These are phyloP conservation scores for Cicer judaicum DNA, from an alignment of 306 rosid species.

Conservation along the genomic window DNA sequence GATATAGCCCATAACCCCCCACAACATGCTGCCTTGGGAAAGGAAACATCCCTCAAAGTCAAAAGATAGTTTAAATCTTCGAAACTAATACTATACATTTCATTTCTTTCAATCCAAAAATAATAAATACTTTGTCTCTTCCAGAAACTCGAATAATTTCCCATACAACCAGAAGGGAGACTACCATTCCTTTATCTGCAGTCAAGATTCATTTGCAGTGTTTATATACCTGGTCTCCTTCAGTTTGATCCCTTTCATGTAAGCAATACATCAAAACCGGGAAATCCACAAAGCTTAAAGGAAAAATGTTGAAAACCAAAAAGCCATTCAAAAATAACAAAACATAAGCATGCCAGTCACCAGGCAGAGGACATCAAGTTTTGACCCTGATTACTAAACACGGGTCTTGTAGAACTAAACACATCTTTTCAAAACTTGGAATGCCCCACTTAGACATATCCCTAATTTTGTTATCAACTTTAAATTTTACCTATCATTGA, in stretches of 20 bases:
- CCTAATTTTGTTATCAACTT: slow-evolving; percentile 29
- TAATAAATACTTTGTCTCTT: slow-evolving; percentile 16
- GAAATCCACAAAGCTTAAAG: slow-evolving; percentile 25
- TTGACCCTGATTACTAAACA: slow-evolving; percentile 31
- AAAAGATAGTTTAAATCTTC: slow-evolving; percentile 32
- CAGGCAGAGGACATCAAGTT: neutral
- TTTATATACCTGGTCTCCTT: slow-evolving; percentile 22
- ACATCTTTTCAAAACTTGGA: slow-evolving; percentile 22
- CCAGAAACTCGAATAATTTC: neutral
- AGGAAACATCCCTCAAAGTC: slow-evolving; percentile 28
- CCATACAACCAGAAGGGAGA: slow-evolving; percentile 24
- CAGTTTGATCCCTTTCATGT: slow-evolving; percentile 19
- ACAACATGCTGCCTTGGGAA: slow-evolving; percentile 25
- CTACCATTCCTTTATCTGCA: slow-evolving; percentile 23
- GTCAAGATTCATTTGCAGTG: slow-evolving; percentile 8
- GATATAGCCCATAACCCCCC: slow-evolving; percentile 16
- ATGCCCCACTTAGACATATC: slow-evolving; percentile 19
- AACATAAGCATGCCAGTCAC: slow-evolving; percentile 8
- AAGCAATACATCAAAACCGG: slow-evolving; percentile 24
- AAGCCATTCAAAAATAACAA: slow-evolving; percentile 25
- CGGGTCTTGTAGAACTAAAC: slow-evolving; percentile 23
- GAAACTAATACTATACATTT: slow-evolving; percentile 17
- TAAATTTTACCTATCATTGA: slow-evolving; percentile 15
- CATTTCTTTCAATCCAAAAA: neutral
- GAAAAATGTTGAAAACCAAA: neutral